Evolutionary conservation across 495 filamentous ascomycete species (phyloP), one percentile per base, ranked within the genome.

Genomic region (Penicillium egyptiacum): DNA sequence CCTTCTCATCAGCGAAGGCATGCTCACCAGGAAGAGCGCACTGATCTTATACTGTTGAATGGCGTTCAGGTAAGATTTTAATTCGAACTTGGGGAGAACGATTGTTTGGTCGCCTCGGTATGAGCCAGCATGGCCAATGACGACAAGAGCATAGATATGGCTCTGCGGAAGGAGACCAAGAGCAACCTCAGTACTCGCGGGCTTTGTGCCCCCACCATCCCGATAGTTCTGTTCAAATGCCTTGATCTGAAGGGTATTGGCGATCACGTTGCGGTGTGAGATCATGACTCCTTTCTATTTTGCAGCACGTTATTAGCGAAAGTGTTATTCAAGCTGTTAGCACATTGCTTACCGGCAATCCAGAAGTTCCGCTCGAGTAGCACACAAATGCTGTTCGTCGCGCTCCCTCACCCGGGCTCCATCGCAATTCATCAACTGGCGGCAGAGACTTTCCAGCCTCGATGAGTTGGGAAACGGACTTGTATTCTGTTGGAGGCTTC

Each of bases 241-340:
- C 17, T 65, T 57, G 54, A 86, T 78, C 62, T 92, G 88, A 62
- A 94, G 66, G 1, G 83, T 80, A 63, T 96, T 96, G 28, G 90
- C 84, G 49, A 96, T 96, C 17, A 96, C 88, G 66, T 96, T 96
- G 16, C 78, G 73, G 71, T 96, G 92, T 14, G 90, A 87, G 59
- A 96, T 91, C 91, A 91, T 96, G 37, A 95, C 91, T 25, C 90
- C 91, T 91, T 96, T 96, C 87, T 93, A 52, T 16, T 6, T 58
- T 19, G 44, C 25, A 30, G 3, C 16, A 46, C 25, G 4, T 46
- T 11, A 23, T 28, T 22, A 26, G 35, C 49, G 2, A 23, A n/a
- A 47, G 1, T 17, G 8, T 12, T 35, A 1, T 37, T 12, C 3
- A 10, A 26, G 23, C 9, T 17, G 26, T 39, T 25, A n/a, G 19